Evolutionary conservation across 1,284 basidiomycete genomes (phyloP).

Genomic region (Quambalaria eucalypti): DNA sequence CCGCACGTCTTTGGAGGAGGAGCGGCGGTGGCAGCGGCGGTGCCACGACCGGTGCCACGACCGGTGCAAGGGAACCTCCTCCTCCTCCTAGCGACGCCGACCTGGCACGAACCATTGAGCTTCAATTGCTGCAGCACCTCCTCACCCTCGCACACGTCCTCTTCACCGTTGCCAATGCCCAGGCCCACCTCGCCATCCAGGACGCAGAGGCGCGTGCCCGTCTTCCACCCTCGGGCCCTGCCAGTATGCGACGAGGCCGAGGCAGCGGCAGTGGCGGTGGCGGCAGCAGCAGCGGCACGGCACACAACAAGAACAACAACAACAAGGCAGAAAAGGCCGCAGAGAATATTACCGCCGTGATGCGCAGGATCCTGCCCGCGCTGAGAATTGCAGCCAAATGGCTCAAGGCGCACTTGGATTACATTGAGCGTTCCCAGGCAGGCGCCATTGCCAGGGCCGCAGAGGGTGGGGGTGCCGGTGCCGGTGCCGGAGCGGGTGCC

Average conservation of each 20-base stretch:
- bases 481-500: too few species aligned
- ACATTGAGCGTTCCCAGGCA: constrained; percentile 50
- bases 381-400: constrained; percentile 81
- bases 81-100: too few species aligned
- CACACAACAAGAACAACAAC: too few species aligned
- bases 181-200: constrained; percentile 52
- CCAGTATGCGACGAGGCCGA: too few species aligned
- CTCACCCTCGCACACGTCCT: constrained; percentile 62
- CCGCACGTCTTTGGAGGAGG: constrained; percentile 21
- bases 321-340: not conserved
- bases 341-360: constrained; percentile 60
- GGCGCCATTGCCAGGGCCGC: not conserved
- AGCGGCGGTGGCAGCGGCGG: not conserved
- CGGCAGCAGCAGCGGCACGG: not conserved
- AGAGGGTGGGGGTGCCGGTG: not conserved
- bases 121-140: constrained; percentile 63
- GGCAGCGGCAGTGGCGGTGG: not conserved
- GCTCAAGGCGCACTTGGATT: constrained; percentile 69
- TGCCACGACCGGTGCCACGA: not conserved
- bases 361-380: constrained; percentile 75
- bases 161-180: constrained; percentile 59
- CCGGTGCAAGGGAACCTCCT: not conserved
- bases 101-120: constrained; percentile 50
- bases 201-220: constrained; percentile 52
- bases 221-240: constrained; percentile 43